These are phyloP conservation scores for Entoloma clypeatum DNA, from an alignment of 1,284 basidiomycete species.

Conservation along the genomic window DNA sequence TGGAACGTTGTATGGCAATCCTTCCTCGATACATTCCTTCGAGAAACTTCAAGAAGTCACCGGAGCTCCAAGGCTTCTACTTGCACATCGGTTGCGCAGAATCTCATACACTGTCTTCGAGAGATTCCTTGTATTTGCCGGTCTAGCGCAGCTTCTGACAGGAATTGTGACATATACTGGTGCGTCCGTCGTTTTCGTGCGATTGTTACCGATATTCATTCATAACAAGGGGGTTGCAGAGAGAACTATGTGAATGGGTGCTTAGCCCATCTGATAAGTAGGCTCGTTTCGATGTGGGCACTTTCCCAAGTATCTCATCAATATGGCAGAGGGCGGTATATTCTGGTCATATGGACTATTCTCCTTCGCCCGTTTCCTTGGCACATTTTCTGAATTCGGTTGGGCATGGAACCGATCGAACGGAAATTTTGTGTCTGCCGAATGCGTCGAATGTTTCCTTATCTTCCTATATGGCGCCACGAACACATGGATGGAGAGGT, in stretches of 20 bases:
- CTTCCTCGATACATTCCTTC: constrained; percentile 55
- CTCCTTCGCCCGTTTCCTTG: constrained; percentile 89
- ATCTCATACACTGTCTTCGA: constrained; percentile 53
- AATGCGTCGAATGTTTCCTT: constrained; percentile 84
- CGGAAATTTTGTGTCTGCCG: constrained; percentile 61
- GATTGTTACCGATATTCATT: constrained; percentile 4
- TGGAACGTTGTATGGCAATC: constrained; percentile 46
- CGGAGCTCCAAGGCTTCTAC: constrained; percentile 18
- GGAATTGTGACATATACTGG: constrained; percentile 77
- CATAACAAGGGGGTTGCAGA: constrained; percentile 60
- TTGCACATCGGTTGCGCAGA: constrained; percentile 41
- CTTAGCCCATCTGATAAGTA: constrained; percentile 91
- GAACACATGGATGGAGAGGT: constrained; percentile 97
- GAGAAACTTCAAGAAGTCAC: constrained; percentile 56
- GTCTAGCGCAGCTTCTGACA: constrained; percentile 58
- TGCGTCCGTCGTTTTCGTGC: constrained; percentile 18
- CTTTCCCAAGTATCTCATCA: constrained; percentile 7
- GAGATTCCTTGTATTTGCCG: constrained; percentile 63
- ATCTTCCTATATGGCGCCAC: constrained; percentile 90
- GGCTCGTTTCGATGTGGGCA: constrained; percentile 9
- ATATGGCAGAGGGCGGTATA: constrained; percentile 70
- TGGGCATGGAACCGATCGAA: constrained; percentile 92
- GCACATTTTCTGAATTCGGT: constrained; percentile 82
- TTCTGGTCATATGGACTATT: constrained; percentile 91
- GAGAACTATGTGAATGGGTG: constrained; percentile 76